Evolutionary conservation across 345 rosid genomes (phyloP), one percentile per base, ranked within the genome.

Genomic region (Euphorbia lathyris): DNA sequence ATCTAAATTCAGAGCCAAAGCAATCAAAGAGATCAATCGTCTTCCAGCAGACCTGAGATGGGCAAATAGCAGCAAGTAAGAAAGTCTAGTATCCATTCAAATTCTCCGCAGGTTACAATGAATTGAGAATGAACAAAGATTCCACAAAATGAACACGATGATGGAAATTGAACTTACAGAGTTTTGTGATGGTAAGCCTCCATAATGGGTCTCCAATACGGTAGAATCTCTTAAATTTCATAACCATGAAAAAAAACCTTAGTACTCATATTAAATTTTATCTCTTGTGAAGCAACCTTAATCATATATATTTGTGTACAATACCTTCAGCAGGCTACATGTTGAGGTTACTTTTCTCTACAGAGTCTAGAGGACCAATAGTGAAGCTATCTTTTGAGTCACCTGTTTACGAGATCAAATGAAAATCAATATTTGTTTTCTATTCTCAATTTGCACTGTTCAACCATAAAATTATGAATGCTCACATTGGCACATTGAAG

Each of bases 311-410:
- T 34, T 34, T 7, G 38, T 34, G 38, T 7, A 34, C 7, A 7
- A 45, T 70, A 89, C 96, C 92, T 82, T 81, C 52, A 3, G 83
- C 64, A 58, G 96, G 96, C 98, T 97, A 93, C 43, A 85, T 80
- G 68, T 87, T 89, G 70, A 80, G 85, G 63, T 52, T 55, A 74
- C 48, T 70, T 45, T 69, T 76, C 23, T 77, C 74, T n/a, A n/a
- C n/a, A n/a, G n/a, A n/a, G n/a, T n/a, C n/a, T 2, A 81, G 61
- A 52, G 93, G 90, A 64, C 98, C 98, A 72, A 90, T 19, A 64
- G 84, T 78, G 72, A 86, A 93, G 36, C 83, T 69, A 81, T 93
- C 97, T 68, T 89, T 90, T 22, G 85, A 69, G 75, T 90, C 98
- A 79, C 93, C 96, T 88, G 71, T 62, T 62, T 53, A 3, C 40